These are phyloP conservation scores for Yamadazyma friedrichii DNA, from an alignment of 1,139 yeast genomes.

Conservation along the genomic window DNA sequence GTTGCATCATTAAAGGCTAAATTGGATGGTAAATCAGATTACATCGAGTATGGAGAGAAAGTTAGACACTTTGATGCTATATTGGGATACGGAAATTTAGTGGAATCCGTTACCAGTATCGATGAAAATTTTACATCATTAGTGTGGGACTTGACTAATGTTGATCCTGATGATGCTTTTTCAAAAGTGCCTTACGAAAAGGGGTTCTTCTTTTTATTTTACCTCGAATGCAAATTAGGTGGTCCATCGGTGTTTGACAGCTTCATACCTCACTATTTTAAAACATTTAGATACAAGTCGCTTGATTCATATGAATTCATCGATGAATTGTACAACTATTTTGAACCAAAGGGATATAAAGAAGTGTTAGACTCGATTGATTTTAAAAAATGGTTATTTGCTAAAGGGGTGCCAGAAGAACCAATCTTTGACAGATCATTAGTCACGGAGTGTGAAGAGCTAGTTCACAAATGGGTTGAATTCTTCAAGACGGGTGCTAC, in stretches of 20 bases:
- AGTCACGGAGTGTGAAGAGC: conserved; percentile 29
- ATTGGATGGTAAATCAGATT: conserved; percentile 19
- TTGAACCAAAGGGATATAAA: conserved; percentile 69
- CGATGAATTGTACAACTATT: conserved; percentile 30
- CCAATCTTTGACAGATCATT: conserved; percentile 32
- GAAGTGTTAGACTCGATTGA: conserved; percentile 77
- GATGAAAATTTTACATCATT: conserved; percentile 24
- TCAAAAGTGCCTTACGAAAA: conserved; percentile 38
- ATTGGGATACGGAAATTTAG: conserved; percentile 30
- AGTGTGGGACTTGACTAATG: conserved; percentile 26
- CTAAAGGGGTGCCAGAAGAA: conserved; percentile 29
- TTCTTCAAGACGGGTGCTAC: conserved; percentile 8
- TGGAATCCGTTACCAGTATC: conserved; percentile 21
- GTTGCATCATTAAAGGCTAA: conserved; percentile 28
- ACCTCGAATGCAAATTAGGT: conserved; percentile 28
- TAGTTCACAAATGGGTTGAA: conserved; percentile 27
- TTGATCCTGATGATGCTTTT: conserved; percentile 36
- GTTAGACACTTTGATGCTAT: conserved; percentile 32
- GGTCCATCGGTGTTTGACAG: conserved; percentile 28
- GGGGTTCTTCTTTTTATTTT: conserved; percentile 33
- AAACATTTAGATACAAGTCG: conserved; percentile 29
- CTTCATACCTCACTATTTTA: conserved; percentile 33
- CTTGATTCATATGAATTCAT: conserved; percentile 31
- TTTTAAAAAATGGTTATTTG: conserved; percentile 50
- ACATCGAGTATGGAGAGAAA: conserved; percentile 27